phyloP scores from a whole-genome alignment of 1,284 basidiomycete species.

The Neonothopanus nambi region DNA sequence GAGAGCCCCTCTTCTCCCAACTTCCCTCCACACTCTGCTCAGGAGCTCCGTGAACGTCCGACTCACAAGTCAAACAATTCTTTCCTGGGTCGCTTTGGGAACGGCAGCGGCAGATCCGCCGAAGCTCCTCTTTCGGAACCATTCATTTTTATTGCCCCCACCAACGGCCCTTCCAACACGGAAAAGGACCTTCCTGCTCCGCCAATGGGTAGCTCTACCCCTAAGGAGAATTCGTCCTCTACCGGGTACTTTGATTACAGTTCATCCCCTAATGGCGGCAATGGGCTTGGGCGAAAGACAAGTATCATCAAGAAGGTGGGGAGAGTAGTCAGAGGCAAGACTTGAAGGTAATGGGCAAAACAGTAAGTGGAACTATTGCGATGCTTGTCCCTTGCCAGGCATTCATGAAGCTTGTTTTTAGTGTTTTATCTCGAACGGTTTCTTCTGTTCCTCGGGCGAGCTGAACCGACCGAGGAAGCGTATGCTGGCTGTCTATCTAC shows the following conservation, averaged over 20 bases:
- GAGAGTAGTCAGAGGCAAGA: slow-evolving; percentile 59
- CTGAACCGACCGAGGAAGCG: slow-evolving; percentile 2
- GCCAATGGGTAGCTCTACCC: slow-evolving; percentile 32
- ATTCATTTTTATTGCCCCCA: slow-evolving; percentile 65
- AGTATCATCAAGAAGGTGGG: slow-evolving; percentile 80
- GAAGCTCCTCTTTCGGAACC: slow-evolving; percentile 47
- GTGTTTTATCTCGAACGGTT: background rate
- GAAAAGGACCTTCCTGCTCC: slow-evolving; percentile 70
- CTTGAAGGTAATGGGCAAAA: slow-evolving; percentile 2
- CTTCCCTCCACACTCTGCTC: slow-evolving; percentile 36
- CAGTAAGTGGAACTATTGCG: background rate
- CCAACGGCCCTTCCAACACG: slow-evolving; percentile 36
- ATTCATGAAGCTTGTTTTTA: background rate
- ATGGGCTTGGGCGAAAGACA: slow-evolving; percentile 66
- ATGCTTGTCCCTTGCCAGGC: background rate
- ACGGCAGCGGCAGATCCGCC: slow-evolving; percentile 34
- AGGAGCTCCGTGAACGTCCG: slow-evolving; percentile 38
- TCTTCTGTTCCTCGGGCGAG: background rate
- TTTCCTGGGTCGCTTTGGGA: slow-evolving; percentile 70
- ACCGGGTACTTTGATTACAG: slow-evolving; percentile 53
- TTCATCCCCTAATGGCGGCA: slow-evolving; percentile 20
- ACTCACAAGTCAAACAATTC: slow-evolving; percentile 72
- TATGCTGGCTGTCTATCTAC: slow-evolving; percentile 1
- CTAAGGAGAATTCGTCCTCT: slow-evolving; percentile 17
- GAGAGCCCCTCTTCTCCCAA: slow-evolving; percentile 47